Percentiles rank a stretch among this genome's conserved stretches.
phyloP scores from a whole-genome alignment of 768 basidiomycete species.

The Leucosporidium scottii region DNA sequence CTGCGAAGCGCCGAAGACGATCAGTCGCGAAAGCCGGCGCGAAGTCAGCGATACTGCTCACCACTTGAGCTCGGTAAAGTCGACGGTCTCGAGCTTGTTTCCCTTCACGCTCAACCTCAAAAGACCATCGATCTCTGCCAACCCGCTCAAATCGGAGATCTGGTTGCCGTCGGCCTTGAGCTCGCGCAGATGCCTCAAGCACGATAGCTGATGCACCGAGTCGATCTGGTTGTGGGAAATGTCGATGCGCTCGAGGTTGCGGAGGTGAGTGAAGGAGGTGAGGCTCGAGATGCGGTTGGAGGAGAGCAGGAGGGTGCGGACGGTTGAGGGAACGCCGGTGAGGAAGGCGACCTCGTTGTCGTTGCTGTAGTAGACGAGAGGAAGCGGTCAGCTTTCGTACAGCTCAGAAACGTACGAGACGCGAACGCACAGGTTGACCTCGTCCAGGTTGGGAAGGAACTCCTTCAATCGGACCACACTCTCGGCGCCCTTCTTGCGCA shows the following conservation, averaged over 20 bases:
- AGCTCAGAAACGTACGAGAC: conserved; percentile 33
- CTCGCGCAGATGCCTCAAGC: conserved; percentile 76
- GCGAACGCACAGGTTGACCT: conserved; percentile 58
- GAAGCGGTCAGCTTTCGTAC: background rate
- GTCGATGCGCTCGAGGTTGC: conserved; percentile 79
- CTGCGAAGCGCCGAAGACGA: conserved; percentile 32
- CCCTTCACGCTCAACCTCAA: conserved; percentile 73
- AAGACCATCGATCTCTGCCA: conserved; percentile 71
- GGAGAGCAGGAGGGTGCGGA: conserved; percentile 42
- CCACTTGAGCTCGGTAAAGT: background rate
- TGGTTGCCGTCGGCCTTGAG: conserved; percentile 82
- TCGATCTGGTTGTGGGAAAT: conserved; percentile 85
- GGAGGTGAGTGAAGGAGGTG: conserved; percentile 80
- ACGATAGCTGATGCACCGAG: conserved; percentile 68
- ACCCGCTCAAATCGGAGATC: conserved; percentile 64
- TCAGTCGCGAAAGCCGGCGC: conserved; percentile 4
- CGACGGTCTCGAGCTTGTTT: conserved; percentile 54
- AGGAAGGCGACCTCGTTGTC: conserved; percentile 45
- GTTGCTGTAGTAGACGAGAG: conserved; percentile 29
- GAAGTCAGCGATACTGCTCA: too few relatives aligned
- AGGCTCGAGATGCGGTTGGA: conserved; percentile 66
- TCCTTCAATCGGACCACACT: conserved; percentile 80
- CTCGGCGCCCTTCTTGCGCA: conserved; percentile 64
- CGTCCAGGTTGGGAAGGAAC: conserved; percentile 52
- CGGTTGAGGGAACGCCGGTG: conserved; percentile 44